Percentiles rank a stretch among this genome's conserved stretches.
phyloP scores from a whole-genome alignment of 2,329 filamentous ascomycete genomes.

The Colletotrichum tropicale region DNA sequence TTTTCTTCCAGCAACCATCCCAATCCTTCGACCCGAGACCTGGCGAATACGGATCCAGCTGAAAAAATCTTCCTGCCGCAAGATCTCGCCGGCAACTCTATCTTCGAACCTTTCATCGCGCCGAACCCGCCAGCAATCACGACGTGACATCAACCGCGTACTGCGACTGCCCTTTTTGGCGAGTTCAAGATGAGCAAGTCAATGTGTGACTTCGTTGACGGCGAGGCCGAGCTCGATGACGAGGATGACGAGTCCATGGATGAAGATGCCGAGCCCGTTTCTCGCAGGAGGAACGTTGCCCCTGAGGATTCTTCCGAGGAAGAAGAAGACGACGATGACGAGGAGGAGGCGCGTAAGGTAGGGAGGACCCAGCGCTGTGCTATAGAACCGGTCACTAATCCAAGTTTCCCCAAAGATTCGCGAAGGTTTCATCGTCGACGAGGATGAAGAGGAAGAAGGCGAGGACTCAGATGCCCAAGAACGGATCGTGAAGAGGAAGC shows the following conservation, averaged over 20 bases:
- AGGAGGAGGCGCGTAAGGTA: constrained; percentile 81
- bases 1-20: neutral
- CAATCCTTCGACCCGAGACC: neutral
- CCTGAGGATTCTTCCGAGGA: constrained; percentile 90
- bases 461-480: constrained; percentile 60
- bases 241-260: constrained; percentile 86
- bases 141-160: neutral
- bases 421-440: constrained; percentile 95
- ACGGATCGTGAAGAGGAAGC: constrained; percentile 73
- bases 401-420: constrained; percentile 64
- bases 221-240: constrained; percentile 83
- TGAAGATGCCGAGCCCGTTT: constrained; percentile 67
- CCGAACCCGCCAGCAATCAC: neutral
- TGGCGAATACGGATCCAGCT: neutral
- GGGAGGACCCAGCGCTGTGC: constrained; percentile 26
- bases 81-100: neutral
- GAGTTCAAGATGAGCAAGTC: constrained; percentile 58
- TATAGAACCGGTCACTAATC: constrained; percentile 15
- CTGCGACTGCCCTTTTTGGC: neutral
- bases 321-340: constrained; percentile 90
- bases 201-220: constrained; percentile 81
- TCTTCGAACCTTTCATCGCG: neutral
- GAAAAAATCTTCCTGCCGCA: neutral
- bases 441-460: constrained; percentile 78
- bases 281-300: constrained; percentile 42